These are phyloP conservation scores for Begonia peltatifolia DNA, from an alignment of 306 rosid species.

Conservation along the genomic window DNA sequence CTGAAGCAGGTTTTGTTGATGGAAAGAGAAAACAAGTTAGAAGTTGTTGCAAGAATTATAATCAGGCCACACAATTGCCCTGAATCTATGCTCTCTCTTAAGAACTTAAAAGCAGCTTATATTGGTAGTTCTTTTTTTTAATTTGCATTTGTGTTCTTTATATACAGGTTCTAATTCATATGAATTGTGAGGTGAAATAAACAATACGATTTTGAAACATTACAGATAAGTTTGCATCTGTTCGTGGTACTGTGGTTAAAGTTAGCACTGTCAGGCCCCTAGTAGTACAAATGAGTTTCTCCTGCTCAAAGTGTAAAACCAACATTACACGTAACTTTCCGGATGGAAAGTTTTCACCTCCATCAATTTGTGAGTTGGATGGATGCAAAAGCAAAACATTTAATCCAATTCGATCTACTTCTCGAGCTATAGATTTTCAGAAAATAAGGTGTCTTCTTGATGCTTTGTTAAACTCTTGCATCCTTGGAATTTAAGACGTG, in stretches of 20 bases:
- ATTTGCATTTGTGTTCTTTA: background rate
- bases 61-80: conserved; percentile 75
- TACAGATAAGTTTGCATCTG: conserved; percentile 82
- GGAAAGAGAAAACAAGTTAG: conserved; percentile 27
- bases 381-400: conserved; percentile 90
- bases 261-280: conserved; percentile 73
- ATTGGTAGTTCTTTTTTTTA: conserved; percentile 38
- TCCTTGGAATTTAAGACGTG: background rate
- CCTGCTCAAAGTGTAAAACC: conserved; percentile 71
- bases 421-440: conserved; percentile 73
- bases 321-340: conserved; percentile 47
- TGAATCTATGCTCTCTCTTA: conserved; percentile 65
- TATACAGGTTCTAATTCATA: background rate
- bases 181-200: conserved; percentile 4
- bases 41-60: conserved; percentile 35
- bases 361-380: conserved; percentile 46
- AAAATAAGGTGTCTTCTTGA: conserved; percentile 53
- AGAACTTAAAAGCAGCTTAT: conserved; percentile 83
- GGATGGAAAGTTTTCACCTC: conserved; percentile 84
- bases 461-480: conserved; percentile 6
- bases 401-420: conserved; percentile 56
- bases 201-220: conserved; percentile 12
- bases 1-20: conserved; percentile 45
- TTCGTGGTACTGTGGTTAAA: conserved; percentile 85
- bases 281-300: conserved; percentile 65